Evolutionary conservation across 805 yeast genomes (phyloP).

Genomic region (Starmerella apicola): DNA sequence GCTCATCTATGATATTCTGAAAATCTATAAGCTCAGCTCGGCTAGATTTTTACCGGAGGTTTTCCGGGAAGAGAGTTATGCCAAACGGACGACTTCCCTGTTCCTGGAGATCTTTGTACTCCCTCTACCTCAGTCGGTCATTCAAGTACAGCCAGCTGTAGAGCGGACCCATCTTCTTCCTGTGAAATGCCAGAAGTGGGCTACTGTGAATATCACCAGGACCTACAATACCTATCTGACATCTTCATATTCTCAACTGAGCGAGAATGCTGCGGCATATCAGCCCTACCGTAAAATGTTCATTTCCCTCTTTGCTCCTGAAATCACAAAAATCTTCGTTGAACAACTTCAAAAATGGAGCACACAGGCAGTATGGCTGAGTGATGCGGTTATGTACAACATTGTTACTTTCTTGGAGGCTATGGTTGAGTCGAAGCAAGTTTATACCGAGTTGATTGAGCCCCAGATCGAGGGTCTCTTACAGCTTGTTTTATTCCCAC

Average conservation of each 20-base stretch:
- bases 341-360: conserved; percentile 67
- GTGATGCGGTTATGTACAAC: conserved; percentile 50
- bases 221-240: conserved; percentile 57
- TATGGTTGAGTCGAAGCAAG: conserved; percentile 42
- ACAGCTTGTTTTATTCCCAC: conserved; percentile 61
- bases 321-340: conserved; percentile 51
- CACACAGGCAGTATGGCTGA: conserved; percentile 50
- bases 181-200: conserved; percentile 73
- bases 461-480: conserved; percentile 55
- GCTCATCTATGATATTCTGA: conserved; percentile 59
- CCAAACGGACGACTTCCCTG: conserved; percentile 62
- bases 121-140: conserved; percentile 42
- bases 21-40: conserved; percentile 66
- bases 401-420: conserved; percentile 52
- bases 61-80: conserved; percentile 40
- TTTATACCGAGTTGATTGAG: conserved; percentile 52
- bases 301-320: conserved; percentile 53
- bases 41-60: conserved; percentile 41
- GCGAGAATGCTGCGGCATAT: conserved; percentile 35
- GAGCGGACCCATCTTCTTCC: conserved; percentile 43
- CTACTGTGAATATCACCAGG: conserved; percentile 63
- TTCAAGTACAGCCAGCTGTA: conserved; percentile 36
- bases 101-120: conserved; percentile 56
- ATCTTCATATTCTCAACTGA: conserved; percentile 11
- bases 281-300: conserved; percentile 48